Conservation (phyloP, 148 eudicot genomes). For the Camellia granthamiana region DNA sequence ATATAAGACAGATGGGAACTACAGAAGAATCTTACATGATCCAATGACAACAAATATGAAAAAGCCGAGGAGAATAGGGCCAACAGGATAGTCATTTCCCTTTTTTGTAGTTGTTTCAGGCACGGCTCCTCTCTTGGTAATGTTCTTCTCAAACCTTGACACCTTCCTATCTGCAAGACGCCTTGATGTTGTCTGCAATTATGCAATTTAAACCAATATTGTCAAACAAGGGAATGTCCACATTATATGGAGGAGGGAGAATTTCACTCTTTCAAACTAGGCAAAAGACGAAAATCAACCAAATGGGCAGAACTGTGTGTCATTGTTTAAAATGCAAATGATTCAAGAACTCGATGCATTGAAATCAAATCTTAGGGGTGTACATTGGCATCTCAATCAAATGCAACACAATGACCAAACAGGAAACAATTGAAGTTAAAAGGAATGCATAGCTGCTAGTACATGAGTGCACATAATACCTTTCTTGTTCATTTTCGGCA, state of each 20-base stretch:
- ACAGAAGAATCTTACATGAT: conserved; percentile 23
- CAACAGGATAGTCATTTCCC: conserved; percentile 23
- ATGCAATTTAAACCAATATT: not conserved
- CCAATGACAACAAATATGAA: conserved; percentile 31
- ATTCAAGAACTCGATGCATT: not conserved
- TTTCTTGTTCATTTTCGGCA: not conserved
- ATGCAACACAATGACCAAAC: not conserved
- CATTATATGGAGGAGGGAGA: not conserved
- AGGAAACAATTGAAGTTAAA: not conserved
- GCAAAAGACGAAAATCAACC: not conserved
- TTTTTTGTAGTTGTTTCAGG: conserved; percentile 27
- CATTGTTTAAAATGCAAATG: not conserved
- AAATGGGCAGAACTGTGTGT: not conserved
- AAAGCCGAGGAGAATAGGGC: conserved; percentile 29
- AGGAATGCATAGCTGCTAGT: too few relatives aligned
- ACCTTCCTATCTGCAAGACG: conserved; percentile 33
- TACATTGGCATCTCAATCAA: not conserved
- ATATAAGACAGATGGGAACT: not conserved
- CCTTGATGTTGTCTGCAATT: conserved; percentile 27
- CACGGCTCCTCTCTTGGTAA: conserved; percentile 30
- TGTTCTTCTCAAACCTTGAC: conserved; percentile 29
- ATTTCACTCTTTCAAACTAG: not conserved
- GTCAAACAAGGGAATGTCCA: not conserved
- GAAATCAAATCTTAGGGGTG: not conserved
- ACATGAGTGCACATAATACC: not conserved